Evolutionary conservation across 108 stramenopile genomes (phyloP), one percentile per base, ranked within the genome.

Genomic region (Chaetoceros tenuissimus): DNA sequence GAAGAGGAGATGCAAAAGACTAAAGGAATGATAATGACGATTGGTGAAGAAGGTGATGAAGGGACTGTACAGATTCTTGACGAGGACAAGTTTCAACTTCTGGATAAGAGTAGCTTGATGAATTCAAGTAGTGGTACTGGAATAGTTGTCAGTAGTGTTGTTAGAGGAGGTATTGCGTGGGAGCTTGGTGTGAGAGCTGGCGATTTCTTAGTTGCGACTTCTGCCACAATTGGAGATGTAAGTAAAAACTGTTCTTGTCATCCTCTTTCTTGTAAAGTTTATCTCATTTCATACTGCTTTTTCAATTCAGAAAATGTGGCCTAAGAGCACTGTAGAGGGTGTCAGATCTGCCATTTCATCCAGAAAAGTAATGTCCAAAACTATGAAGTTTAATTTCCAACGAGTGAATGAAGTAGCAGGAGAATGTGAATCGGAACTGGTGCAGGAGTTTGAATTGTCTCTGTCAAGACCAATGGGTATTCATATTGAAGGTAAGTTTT

Each of bases 281-380:
- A n/a, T n/a, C n/a, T n/a, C n/a, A n/a, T n/a, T n/a, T n/a, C n/a
- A n/a, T n/a, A n/a, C n/a, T 8, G 8, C 23, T 51, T 16, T 19
- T 28, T 24, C 0, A 25, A 8, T 45, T 19, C 22, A 51, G 54
- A 78, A 74, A 47, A 60, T 80, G 24, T 91, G 89, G 89, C 81
- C 89, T 10, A 86, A 86, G 59, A 77, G 77, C 31, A 84, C 85
- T 0, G 48, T 91, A 64, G 89, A 86, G 51, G 89, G 89, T 5
- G 80, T 91, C 0, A 67, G 69, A 47, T 86, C 89, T 24, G 82
- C 85, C 1, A 63, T 90, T 5, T 71, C 74, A 13, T 83, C 84
- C 0, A 73, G 84, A 0, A 79, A 79, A 52, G 74, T 79, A 10
- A 62, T 71, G 2, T 63, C 62, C 26, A 62, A 68, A 26, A 55